Evolutionary conservation across 345 rosid species (phyloP), one percentile per base, ranked within the genome.

Genomic region (Eucalyptus pauciflora): DNA sequence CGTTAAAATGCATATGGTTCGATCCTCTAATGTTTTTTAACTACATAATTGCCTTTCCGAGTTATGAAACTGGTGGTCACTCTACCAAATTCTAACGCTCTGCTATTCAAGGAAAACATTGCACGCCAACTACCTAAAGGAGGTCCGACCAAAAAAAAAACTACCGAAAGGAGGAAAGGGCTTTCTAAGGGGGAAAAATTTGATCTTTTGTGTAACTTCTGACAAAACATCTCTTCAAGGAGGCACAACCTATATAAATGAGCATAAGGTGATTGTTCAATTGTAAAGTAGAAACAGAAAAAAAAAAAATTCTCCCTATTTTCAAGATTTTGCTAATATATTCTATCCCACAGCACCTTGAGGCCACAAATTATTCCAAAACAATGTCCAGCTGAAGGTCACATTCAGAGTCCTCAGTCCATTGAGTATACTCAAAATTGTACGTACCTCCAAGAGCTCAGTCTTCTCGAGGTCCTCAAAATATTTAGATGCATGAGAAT

Each of bases 371-470:
- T 71, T 71, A 71, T 71, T 71, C 27, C 46, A 71, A 71, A 71
- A 33, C 46, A 33, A 10, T 71, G 25, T 37, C 46, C 81, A 76
- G 83, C 27, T 5, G 37, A 71, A 76, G 83, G 83, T 76, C 25
- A 58, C 56, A 86, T 31, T 50, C 37, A 87, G 49, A 45, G 45
- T 58, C 58, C 50, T 22, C 41, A 87, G 79, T 27, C 48, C 48
- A 76, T 22, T 76, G 46, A 76, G 14, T 10, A 76, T 76, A 20
- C 46, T 37, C 31, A 85, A 62, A 49, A 85, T 13, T 20, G 41
- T 48, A 85, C 41, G 18, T 89, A 89, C 90, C 90, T 69, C 50
- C 71, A 86, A 89, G 90, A 86, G 85, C 90, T 86, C 88, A 27
- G 86, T 50, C 50, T 89, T 50, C 45, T 51, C 33, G 6, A n/a